phyloP scores from a whole-genome alignment of 768 basidiomycete genomes.

The Amanita pseudoporphyria region DNA sequence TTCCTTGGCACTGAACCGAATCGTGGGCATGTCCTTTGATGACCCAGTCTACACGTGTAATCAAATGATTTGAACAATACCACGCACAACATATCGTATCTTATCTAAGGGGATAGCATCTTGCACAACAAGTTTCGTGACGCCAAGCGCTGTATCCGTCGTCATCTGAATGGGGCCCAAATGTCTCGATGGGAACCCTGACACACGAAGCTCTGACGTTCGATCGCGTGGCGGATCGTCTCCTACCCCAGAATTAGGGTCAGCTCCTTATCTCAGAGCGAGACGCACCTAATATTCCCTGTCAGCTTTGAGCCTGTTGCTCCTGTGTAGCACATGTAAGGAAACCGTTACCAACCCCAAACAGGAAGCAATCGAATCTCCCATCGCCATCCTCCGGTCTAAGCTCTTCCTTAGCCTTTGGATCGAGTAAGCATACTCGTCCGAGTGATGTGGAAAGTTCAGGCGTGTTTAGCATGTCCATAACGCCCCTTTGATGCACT shows the following conservation, averaged over 20 bases:
- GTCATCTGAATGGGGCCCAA: slow-evolving; percentile 94
- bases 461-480: slow-evolving; percentile 44
- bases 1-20: slow-evolving; percentile 77
- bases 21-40: slow-evolving; percentile 77
- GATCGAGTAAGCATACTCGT: slow-evolving; percentile 89
- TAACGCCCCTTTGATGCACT: slow-evolving; percentile 42
- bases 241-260: slow-evolving; percentile 33
- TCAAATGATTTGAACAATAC: background rate
- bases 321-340: slow-evolving; percentile 7
- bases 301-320: background rate
- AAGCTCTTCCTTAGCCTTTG: slow-evolving; percentile 63
- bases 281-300: slow-evolving; percentile 52
- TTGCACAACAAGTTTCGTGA: slow-evolving; percentile 74
- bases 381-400: slow-evolving; percentile 70
- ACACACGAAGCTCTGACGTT: slow-evolving; percentile 75
- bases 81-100: slow-evolving; percentile 64
- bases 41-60: background rate
- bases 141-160: slow-evolving; percentile 92
- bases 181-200: slow-evolving; percentile 83
- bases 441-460: slow-evolving; percentile 28
- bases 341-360: slow-evolving; percentile 49
- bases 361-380: slow-evolving; percentile 80
- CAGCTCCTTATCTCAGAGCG: background rate
- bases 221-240: slow-evolving; percentile 95
- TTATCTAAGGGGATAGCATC: slow-evolving; percentile 65